Evolutionary conservation across 2,329 filamentous ascomycete genomes (phyloP).

Genomic region (Fusarium proliferatum): DNA sequence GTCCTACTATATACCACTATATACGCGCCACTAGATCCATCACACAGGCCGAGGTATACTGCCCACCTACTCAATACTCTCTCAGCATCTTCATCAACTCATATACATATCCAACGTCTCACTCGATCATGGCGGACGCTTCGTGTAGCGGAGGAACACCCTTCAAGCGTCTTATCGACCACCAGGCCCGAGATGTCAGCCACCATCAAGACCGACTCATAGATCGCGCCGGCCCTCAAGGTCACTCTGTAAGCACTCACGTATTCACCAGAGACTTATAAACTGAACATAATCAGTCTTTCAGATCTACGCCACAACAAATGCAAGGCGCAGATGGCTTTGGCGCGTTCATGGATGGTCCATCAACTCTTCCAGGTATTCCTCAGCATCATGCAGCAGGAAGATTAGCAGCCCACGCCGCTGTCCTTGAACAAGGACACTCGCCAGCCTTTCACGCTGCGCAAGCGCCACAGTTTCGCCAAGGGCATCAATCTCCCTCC

Average conservation of each 20-base stretch:
- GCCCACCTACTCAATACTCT: conserved; percentile 1
- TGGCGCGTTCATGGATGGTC: conserved; percentile 50
- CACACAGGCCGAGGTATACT: conserved; percentile 34
- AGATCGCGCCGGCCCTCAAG: conserved; percentile 44
- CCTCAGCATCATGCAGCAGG: conserved; percentile 50
- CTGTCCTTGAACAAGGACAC: conserved; percentile 47
- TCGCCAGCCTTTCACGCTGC: conserved; percentile 36
- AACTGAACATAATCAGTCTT: conserved; percentile 42
- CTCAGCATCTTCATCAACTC: conserved; percentile 1
- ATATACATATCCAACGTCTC: not conserved
- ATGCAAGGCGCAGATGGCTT: conserved; percentile 49
- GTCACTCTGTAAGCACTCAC: conserved; percentile 46
- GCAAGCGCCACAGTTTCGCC: conserved; percentile 40
- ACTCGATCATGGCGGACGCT: conserved; percentile 52
- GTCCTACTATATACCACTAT: not conserved
- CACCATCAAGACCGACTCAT: conserved; percentile 56
- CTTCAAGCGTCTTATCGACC: conserved; percentile 57
- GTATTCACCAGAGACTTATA: not conserved
- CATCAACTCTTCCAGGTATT: conserved; percentile 44
- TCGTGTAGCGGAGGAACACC: conserved; percentile 57
- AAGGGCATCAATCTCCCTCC: conserved; percentile 38
- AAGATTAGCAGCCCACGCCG: conserved; percentile 50
- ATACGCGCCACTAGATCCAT: conserved; percentile 8
- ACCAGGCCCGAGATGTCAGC: conserved; percentile 55
- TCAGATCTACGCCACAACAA: conserved; percentile 48